Base-by-base conservation (phyloP, 1,284 basidiomycete genomes). In the Pseudozyma pruni region DNA sequence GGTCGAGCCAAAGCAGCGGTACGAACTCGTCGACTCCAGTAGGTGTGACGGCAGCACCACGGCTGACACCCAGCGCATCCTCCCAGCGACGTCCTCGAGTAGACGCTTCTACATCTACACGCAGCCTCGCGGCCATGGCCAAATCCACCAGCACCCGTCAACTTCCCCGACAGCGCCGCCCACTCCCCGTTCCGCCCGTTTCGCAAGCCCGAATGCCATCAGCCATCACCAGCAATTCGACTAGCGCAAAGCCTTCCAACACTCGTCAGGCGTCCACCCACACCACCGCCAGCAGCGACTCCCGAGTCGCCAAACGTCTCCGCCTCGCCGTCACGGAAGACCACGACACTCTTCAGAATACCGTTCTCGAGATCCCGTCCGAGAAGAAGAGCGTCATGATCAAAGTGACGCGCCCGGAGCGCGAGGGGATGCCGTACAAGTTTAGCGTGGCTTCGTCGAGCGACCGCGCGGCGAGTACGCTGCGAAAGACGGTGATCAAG, bases 401-500 rank as follows among this genome's bases (percentile, higher is more conserved):
- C 52, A 45, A 52, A 17, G 54, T 63, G 48, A 70, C 60, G 3
- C 48, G 60, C 11, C 68, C 61, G 8, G 68, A 71, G 6, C 53
- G 57, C 11, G 57, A 66, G 16, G 59, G 68, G 1, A 47, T 63
- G 55, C 57, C 68, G 49, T 63, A 66, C 57, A 56, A 61, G 25
- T 51, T 60, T 41, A 56, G 57, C 52, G 53, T 57, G 13, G 53
- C 56, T 4, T 23, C 54, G 2, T 53, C 49, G 19, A 25, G 44
- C 57, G 3, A 40, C 27, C 48, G 57, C 32, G 53, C 49, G 1
- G 53, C 57, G 9, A 52, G 47, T 25, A 45, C 45, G 23, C 25
- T 66, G 41, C 49, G 57, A 23, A 71, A 71, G 61, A 71, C 53
- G 42, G 61, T 71, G 32, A 52, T 66, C 49, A 71, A 71, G 29